Evolutionary conservation across 164 flowering plant species (phyloP).

Genomic region (Vitis amurensis): DNA sequence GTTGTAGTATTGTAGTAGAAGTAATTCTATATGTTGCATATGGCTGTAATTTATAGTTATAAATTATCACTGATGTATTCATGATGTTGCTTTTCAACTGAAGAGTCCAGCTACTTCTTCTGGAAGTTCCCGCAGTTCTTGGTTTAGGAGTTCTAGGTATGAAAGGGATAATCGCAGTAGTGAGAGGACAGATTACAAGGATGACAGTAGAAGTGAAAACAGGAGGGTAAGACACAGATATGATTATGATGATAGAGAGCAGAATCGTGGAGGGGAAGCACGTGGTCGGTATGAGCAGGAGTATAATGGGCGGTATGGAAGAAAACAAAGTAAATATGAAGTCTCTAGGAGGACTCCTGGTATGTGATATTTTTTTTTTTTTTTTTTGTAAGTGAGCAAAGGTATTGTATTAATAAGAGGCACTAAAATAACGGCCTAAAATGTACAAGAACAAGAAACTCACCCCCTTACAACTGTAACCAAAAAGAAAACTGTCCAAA

Average conservation of each 20-base stretch:
- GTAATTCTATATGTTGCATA: neutral
- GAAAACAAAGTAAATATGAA: conserved; percentile 54
- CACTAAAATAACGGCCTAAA: too few species aligned
- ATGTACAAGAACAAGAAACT: too few species aligned
- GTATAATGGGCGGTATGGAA: conserved; percentile 35
- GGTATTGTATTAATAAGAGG: too few species aligned
- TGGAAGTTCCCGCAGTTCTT: conserved; percentile 30
- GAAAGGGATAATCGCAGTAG: conserved; percentile 35
- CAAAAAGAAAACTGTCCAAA: too few species aligned
- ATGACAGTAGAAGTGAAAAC: conserved; percentile 37
- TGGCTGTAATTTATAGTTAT: neutral
- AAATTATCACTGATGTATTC: conserved; percentile 1
- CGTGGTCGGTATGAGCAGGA: conserved; percentile 37
- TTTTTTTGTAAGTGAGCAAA: neutral
- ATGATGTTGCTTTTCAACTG: conserved; percentile 10
- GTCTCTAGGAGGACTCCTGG: conserved; percentile 64
- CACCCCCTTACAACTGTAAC: too few species aligned
- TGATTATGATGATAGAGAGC: conserved; percentile 23
- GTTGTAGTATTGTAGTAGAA: too few species aligned
- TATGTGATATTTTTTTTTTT: conserved; percentile 16
- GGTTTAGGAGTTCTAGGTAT: conserved; percentile 35
- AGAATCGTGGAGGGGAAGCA: conserved; percentile 33
- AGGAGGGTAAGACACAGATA: conserved; percentile 34
- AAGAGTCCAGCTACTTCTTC: conserved; percentile 38
- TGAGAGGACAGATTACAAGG: conserved; percentile 39